A percentile compares a stretch with the other conserved stretches of the same genome.
Evolutionary conservation across 371 early-diverging fungal species (phyloP).

Genomic region (Mortierella sp.): DNA sequence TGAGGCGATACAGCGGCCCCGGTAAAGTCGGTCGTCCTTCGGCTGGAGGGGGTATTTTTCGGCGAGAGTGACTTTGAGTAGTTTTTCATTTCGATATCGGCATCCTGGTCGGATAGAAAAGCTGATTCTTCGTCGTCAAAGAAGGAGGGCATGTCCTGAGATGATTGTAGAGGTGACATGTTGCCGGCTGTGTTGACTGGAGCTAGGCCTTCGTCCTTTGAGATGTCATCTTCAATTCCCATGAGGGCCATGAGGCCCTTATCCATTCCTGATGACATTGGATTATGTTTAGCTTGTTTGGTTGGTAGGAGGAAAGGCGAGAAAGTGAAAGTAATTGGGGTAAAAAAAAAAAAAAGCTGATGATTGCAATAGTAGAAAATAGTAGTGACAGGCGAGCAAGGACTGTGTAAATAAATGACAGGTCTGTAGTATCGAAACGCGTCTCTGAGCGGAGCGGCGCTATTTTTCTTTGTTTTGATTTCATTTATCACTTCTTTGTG

Average conservation of each 20-base stretch:
- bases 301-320: not conserved
- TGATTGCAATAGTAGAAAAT: not conserved
- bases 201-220: constrained; percentile 19
- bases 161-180: not conserved
- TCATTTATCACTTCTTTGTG: not conserved
- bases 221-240: constrained; percentile 46
- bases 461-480: constrained; percentile 2
- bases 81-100: not conserved
- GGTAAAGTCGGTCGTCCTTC: not conserved
- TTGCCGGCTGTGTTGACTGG: not conserved
- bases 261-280: constrained; percentile 41
- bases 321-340: not conserved
- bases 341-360: not conserved
- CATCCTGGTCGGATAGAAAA: constrained; percentile 20
- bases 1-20: not conserved
- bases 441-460: not conserved
- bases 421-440: not conserved
- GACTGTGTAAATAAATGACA: not conserved
- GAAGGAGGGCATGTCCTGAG: constrained; percentile 6
- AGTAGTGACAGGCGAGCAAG: not conserved
- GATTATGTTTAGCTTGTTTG: not conserved
- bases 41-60: not conserved
- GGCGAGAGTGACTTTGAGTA: not conserved
- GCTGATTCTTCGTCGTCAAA: constrained; percentile 1
- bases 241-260: constrained; percentile 54